A percentile compares a stretch with the other conserved stretches of the same genome.
Evolutionary conservation across 2,329 filamentous ascomycete genomes (phyloP).

Genomic region (Mollisia scopiformis): DNA sequence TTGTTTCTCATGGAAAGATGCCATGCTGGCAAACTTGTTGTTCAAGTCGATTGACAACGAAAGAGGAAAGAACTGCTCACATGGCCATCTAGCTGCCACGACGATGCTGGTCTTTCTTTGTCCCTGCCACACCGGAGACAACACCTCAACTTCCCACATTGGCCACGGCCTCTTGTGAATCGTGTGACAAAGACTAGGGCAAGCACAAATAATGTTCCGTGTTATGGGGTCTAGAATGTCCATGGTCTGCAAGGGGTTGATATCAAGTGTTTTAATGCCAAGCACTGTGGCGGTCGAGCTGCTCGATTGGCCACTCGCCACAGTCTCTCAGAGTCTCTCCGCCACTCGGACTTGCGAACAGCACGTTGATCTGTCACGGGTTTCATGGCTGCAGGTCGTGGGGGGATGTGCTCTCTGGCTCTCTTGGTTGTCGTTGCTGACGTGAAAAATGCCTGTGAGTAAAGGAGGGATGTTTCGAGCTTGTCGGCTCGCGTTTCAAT

Average conservation of each 20-base stretch:
- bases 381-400: slow-evolving; percentile 6
- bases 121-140: background rate
- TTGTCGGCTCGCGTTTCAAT: background rate
- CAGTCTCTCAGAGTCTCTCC: no score
- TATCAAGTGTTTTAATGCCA: background rate
- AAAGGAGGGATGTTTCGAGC: background rate
- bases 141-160: background rate
- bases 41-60: background rate
- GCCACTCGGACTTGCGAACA: background rate
- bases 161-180: background rate
- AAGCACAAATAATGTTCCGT: background rate
- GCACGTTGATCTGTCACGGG: background rate
- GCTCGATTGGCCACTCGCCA: background rate
- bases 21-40: background rate
- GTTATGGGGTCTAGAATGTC: background rate
- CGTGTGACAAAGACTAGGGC: background rate
- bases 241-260: background rate
- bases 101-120: background rate
- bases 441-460: background rate
- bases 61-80: background rate
- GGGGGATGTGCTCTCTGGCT: no score
- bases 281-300: background rate
- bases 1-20: background rate
- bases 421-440: slow-evolving; percentile 3
- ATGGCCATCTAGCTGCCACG: background rate